Base-by-base conservation (phyloP, 2,329 filamentous ascomycete genomes). In the Aspergillus sp. region DNA sequence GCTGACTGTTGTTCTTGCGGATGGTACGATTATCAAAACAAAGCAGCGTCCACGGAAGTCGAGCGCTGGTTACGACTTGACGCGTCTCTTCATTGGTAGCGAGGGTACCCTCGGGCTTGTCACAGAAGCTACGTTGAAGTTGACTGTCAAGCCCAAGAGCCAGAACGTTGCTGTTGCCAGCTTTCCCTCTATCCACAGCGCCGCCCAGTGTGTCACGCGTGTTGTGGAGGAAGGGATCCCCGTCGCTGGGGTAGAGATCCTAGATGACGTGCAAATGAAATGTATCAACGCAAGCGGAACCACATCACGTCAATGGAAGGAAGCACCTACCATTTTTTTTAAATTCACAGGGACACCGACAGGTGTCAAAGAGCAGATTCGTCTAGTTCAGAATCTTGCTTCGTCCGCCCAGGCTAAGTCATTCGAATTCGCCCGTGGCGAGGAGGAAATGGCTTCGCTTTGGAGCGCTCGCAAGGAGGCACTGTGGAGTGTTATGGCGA, bases 101-200 rank as follows among this genome's bases (percentile, higher is more conserved):
- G 93, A 97, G 78, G 93, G 93, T 48, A 97, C 93, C 1, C 85
- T 97, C 1, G 93, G 93, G 8, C 84, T 97, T 12, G 90, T 96
- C 40, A 96, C 93, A 0, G 93, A 97, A 78, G 93, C 92, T 4
- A 93, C 89, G 3, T 81, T 97, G 65, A 96, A 96, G 77, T 81
- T 97, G 43, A 91, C 90, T 0, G 88, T 91, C 23, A 88, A 88
- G 71, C 92, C 93, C 1, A 86, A 89, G 64, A 88, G 87, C 60
- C 90, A 89, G 49, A 91, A 84, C 61, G 93, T 96, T 3, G 93
- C 92, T 4, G 89, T 96, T 15, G 85, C 84, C 62, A 86, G 82
- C 48, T 90, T 90, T 70, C 79, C 79, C 3, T 79, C 71, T 15
- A 75, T 96, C 62, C 86, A 89, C 46, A 79, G 85, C 62, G 91